Percentiles rank a stretch among this genome's conserved stretches.
phyloP scores from a whole-genome alignment of 306 rosid species.

The Cucurbita ficifolia region DNA sequence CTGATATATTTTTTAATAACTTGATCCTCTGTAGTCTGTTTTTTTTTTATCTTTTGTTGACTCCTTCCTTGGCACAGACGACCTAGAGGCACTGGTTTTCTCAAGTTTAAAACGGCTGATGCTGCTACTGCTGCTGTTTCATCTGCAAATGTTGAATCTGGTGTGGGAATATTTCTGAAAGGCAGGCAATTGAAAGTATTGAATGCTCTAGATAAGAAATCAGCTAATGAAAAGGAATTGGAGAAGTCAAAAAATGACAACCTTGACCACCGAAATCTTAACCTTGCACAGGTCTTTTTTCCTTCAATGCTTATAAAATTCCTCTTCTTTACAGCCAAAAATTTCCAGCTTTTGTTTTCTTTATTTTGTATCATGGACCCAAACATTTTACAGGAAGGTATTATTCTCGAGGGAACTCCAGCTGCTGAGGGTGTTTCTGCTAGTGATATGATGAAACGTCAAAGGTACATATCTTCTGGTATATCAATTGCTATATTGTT shows the following conservation, averaged over 20 bases:
- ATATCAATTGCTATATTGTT: not conserved
- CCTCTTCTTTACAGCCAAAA: not conserved
- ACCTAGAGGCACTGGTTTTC: constrained; percentile 91
- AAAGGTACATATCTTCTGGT: constrained; percentile 36
- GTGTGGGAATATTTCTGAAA: constrained; percentile 53
- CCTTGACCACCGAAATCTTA: constrained; percentile 72
- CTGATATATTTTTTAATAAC: not conserved
- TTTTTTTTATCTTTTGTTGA: not conserved
- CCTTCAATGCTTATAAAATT: not conserved
- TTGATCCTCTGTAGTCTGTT: not conserved
- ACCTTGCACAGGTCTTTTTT: constrained; percentile 57
- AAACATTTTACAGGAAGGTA: constrained; percentile 55
- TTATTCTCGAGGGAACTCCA: constrained; percentile 70
- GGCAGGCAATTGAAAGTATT: constrained; percentile 73
- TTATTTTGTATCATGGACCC: constrained; percentile 1
- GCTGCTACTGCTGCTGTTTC: constrained; percentile 66
- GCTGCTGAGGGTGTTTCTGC: constrained; percentile 94
- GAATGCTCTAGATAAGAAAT: constrained; percentile 77
- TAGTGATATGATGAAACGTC: constrained; percentile 69
- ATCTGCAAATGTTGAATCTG: constrained; percentile 46
- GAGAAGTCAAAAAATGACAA: constrained; percentile 54
- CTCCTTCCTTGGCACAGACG: constrained; percentile 48
- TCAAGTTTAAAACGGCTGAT: constrained; percentile 60
- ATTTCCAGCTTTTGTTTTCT: not conserved
- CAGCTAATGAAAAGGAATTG: constrained; percentile 76